These are phyloP conservation scores for Torrubiellomyces zombiae DNA, from an alignment of 2,329 filamentous ascomycete species.

Conservation along the genomic window DNA sequence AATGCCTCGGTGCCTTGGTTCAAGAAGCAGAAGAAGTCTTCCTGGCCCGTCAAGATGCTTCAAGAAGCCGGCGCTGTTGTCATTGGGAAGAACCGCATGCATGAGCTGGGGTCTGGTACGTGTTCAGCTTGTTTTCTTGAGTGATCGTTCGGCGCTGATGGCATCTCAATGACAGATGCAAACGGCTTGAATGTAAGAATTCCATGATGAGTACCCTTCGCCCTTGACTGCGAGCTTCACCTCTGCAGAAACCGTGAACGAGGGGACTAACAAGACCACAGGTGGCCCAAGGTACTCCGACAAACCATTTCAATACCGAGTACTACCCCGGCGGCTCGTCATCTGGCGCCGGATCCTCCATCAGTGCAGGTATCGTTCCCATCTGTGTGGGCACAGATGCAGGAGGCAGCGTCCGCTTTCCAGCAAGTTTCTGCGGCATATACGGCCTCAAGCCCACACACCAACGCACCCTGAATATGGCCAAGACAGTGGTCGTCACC, in stretches of 20 bases:
- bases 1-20: constrained; percentile 35
- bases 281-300: constrained; percentile 53
- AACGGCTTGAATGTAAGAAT: constrained; percentile 57
- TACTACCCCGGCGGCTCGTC: constrained; percentile 77
- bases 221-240: not conserved
- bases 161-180: too few species aligned
- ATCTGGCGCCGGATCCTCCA: constrained; percentile 55
- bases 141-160: too few species aligned
- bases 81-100: constrained; percentile 64
- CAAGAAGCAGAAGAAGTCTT: constrained; percentile 36
- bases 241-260: too few species aligned
- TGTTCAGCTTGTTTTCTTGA: constrained; percentile 10
- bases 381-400: constrained; percentile 61
- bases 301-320: constrained; percentile 57
- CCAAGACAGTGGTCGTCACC: constrained; percentile 41
- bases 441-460: constrained; percentile 72
- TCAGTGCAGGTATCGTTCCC: constrained; percentile 56
- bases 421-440: constrained; percentile 57
- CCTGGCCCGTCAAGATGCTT: constrained; percentile 55
- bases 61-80: constrained; percentile 60
- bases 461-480: constrained; percentile 44
- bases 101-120: constrained; percentile 55
- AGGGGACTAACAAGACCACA: constrained; percentile 24
- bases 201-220: not conserved
- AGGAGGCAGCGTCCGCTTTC: constrained; percentile 60